Percentiles rank a stretch among this genome's conserved stretches.
phyloP scores from a whole-genome alignment of 495 filamentous ascomycete species.

The Aspergillus carlsbadensis region DNA sequence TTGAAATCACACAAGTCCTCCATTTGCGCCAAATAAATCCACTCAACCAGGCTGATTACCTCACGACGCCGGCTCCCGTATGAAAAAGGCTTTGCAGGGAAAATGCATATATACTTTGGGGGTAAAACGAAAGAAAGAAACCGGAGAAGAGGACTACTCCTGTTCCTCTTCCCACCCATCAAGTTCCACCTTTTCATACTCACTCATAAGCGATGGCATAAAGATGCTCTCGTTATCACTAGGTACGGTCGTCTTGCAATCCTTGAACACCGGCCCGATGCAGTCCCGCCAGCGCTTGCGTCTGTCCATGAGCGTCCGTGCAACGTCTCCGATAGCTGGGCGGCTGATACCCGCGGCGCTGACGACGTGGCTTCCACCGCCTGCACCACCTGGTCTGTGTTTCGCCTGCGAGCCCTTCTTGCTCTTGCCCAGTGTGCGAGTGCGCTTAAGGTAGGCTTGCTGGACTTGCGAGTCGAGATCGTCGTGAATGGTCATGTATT shows the following conservation, averaged over 20 bases:
- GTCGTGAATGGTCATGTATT: slow-evolving; percentile 94
- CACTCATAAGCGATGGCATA: slow-evolving; percentile 52
- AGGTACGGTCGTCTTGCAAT: slow-evolving; percentile 62
- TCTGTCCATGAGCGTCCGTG: slow-evolving; percentile 86
- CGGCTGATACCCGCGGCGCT: slow-evolving; percentile 56
- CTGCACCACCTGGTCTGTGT: slow-evolving; percentile 61
- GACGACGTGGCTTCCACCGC: slow-evolving; percentile 52
- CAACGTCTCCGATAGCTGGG: slow-evolving; percentile 87
- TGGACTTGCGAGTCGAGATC: slow-evolving; percentile 96
- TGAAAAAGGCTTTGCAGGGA: slow-evolving; percentile 11
- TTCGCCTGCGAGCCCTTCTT: slow-evolving; percentile 79
- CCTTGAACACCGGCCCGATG: slow-evolving; percentile 83
- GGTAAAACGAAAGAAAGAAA: slow-evolving; percentile 2
- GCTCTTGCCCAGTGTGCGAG: slow-evolving; percentile 87
- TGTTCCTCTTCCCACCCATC: slow-evolving; percentile 75
- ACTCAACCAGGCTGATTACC: neutral
- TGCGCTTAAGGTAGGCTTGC: slow-evolving; percentile 91
- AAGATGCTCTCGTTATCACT: slow-evolving; percentile 63
- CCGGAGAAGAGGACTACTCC: slow-evolving; percentile 36
- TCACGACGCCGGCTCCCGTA: neutral
- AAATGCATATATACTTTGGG: neutral
- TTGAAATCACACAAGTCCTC: slow-evolving; percentile 1
- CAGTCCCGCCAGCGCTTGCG: slow-evolving; percentile 80
- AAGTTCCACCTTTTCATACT: slow-evolving; percentile 64
- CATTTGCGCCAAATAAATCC: slow-evolving; percentile 9